Percentiles rank a stretch among this genome's conserved stretches.
phyloP scores from a whole-genome alignment of 2,329 filamentous ascomycete genomes.

The Aspergillus phoenicis region DNA sequence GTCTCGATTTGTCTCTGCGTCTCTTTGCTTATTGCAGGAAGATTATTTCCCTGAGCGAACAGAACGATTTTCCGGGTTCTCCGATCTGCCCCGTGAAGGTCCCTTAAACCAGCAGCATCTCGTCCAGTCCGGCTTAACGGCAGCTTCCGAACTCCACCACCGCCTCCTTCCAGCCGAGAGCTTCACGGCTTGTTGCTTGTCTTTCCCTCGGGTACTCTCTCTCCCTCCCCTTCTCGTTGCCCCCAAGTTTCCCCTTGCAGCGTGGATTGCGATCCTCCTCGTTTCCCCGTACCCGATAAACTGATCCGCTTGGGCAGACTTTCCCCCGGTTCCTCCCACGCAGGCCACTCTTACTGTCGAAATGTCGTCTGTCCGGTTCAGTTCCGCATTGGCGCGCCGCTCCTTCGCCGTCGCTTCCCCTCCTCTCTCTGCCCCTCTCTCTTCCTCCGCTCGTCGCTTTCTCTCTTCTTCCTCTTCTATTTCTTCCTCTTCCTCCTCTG shows the following conservation, averaged over 20 bases:
- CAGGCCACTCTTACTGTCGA: too few species aligned
- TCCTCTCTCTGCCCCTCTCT: slow-evolving; percentile 30
- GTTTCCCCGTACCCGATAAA: slow-evolving; percentile 13
- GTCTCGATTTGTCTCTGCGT: slow-evolving; percentile 1
- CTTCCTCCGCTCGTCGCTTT: slow-evolving; percentile 25
- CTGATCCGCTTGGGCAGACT: slow-evolving; percentile 13
- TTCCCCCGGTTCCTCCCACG: slow-evolving; percentile 14
- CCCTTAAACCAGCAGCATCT: slow-evolving; percentile 3
- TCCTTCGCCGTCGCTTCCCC: slow-evolving; percentile 34
- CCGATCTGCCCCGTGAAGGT: slow-evolving; percentile 25
- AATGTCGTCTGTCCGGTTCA: slow-evolving; percentile 42
- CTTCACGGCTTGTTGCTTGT: slow-evolving; percentile 3
- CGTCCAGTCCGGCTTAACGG: slow-evolving; percentile 16
- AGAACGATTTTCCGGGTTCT: slow-evolving; percentile 24
- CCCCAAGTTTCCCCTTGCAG: slow-evolving; percentile 11
- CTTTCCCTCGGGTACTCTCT: slow-evolving; percentile 35
- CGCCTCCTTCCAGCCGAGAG: slow-evolving; percentile 40
- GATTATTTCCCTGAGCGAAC: slow-evolving; percentile 12
- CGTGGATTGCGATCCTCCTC: slow-evolving; percentile 13
- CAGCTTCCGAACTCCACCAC: slow-evolving; percentile 30
- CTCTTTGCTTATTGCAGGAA: slow-evolving; percentile 11
- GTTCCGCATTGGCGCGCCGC: slow-evolving; percentile 44
- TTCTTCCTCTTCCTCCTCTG: slow-evolving; percentile 31
- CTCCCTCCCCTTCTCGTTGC: background rate
- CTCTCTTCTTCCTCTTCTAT: slow-evolving; percentile 28